Conservation (phyloP, 169 alveolate genomes). For the Plasmodium falciparum region DNA sequence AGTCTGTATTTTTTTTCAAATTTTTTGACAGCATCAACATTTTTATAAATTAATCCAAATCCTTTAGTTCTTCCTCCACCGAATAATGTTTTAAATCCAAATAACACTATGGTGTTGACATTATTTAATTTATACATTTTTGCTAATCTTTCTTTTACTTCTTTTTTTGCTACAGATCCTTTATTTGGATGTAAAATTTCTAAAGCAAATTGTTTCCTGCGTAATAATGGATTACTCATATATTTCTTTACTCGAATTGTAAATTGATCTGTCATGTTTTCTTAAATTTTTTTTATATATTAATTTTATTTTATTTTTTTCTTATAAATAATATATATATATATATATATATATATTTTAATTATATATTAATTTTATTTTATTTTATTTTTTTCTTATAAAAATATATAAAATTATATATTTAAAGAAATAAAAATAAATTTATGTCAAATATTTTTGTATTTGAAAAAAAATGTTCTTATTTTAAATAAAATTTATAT, state of each 20-base stretch:
- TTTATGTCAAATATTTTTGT: too few relatives aligned
- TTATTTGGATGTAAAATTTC: constrained; percentile 95
- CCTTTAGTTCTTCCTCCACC: constrained; percentile 98
- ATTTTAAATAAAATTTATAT: too few relatives aligned
- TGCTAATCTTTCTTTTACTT: constrained; percentile 92
- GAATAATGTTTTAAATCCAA: constrained; percentile 95
- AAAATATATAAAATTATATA: not conserved
- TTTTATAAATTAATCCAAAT: constrained; percentile 95
- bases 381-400: not conserved
- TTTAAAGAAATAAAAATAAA: not conserved
- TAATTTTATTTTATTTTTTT: not conserved
- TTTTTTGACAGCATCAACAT: constrained; percentile 90
- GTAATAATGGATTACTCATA: constrained; percentile 91
- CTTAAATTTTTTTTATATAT: constrained; percentile 1
- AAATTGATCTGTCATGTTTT: constrained; percentile 82
- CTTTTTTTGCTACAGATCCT: constrained; percentile 93
- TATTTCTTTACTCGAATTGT: constrained; percentile 90
- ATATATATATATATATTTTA: not conserved
- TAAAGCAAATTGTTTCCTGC: constrained; percentile 93
- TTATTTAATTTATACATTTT: constrained; percentile 90
- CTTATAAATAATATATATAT: not conserved
- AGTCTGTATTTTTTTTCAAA: constrained; percentile 92
- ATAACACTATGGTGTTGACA: constrained; percentile 89
- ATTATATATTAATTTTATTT: not conserved
- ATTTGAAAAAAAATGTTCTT: too few relatives aligned